Conservation (phyloP, 306 rosid genomes). For the Gastrolobium villosum region DNA sequence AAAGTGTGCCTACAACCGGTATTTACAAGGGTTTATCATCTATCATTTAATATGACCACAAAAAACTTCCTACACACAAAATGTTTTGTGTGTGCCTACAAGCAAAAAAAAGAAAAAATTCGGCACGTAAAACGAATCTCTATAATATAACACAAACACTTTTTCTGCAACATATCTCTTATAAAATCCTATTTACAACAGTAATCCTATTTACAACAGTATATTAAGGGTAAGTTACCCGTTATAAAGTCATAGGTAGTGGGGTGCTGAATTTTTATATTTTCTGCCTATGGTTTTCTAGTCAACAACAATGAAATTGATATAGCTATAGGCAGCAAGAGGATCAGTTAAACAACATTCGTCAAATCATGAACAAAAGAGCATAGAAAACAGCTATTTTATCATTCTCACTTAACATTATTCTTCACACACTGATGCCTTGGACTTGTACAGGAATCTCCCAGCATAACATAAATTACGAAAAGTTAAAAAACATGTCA, state of each 20-base stretch:
- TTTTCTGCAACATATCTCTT: too few species aligned
- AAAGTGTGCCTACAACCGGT: too few species aligned
- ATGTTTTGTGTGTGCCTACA: too few species aligned
- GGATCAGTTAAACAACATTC: not conserved
- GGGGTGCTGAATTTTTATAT: not conserved
- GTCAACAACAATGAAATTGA: constrained; percentile 9
- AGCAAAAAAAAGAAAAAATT: too few species aligned
- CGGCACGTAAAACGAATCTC: too few species aligned
- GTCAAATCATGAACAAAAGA: not conserved
- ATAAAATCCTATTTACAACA: too few species aligned
- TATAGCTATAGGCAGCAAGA: not conserved
- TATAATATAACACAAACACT: too few species aligned
- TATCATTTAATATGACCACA: too few species aligned
- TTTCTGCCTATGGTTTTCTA: not conserved
- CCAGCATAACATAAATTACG: not conserved
- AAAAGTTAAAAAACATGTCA: constrained; percentile 19
- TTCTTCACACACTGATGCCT: not conserved
- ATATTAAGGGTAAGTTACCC: too few species aligned
- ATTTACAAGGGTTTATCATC: too few species aligned
- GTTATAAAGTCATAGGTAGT: not conserved
- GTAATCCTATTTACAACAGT: too few species aligned
- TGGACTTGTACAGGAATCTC: not conserved
- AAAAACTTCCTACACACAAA: too few species aligned
- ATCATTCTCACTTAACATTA: not conserved
- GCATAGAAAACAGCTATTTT: not conserved